Base-by-base conservation (phyloP, 352 stramenopile genomes). In the Globisporangium rhizosaccharum region DNA sequence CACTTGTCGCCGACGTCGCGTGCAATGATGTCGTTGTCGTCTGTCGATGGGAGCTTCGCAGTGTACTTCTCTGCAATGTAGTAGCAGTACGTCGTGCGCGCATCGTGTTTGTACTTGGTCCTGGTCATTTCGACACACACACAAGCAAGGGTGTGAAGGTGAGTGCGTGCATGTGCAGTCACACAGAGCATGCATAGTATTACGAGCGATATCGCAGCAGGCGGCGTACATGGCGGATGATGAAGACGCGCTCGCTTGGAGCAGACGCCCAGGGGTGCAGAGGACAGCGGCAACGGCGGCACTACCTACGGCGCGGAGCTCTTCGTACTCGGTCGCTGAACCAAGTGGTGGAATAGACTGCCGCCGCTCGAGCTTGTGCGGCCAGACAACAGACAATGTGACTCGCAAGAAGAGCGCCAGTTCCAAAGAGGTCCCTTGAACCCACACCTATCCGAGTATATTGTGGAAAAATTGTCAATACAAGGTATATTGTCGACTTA, bases 1-100 rank as follows among this genome's bases (percentile, higher is more conserved):
- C 82, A 92, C 45, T 63, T 39, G 39, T 59, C 63, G 44, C 75
- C 79, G 26, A 68, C 64, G 54, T 70, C 71, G 42, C 62, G 47
- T 41, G 69, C 63, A 26, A 89, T 48, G 33, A 88, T 63, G 61
- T 85, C 50, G 59, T 73, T 68, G 50, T 79, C 53, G 52, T 65
- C 59, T n/a, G 28, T 56, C 23, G 67, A 47, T 28, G 79, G 76
- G 41, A 78, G 59, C 53, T 85, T 59, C 53, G 66, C 59, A 37
- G 74, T 79, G 63, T 88, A 88, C 59, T 79, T 83, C 12, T 86
- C 69, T 23, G 68, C 64, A 17, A 87, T 69, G 67, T 87, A 89
- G 66, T 89, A 92, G 68, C 82, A 92, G 70, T 92, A 90, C 48
- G 82, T 92, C 36, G 82, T 92, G 62, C 66, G 82, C 48, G 64